Conservation (phyloP, 106 monocot genomes). For the Xerophyta viscosa region DNA sequence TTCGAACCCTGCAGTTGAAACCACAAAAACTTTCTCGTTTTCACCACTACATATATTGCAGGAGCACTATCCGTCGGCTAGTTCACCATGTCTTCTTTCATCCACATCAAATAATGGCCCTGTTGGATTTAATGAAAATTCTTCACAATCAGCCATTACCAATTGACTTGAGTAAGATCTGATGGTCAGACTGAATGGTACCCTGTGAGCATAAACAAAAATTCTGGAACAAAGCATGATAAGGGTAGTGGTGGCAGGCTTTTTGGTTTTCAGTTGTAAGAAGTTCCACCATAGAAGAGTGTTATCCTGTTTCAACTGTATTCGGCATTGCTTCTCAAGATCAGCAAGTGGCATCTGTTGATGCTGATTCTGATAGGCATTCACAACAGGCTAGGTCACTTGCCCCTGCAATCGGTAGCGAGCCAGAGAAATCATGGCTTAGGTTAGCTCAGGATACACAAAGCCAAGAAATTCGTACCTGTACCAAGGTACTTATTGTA, state of each 20-base stretch:
- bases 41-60: constrained; percentile 20
- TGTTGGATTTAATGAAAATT: constrained; percentile 9
- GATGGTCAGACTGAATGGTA: constrained; percentile 30
- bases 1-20: constrained; percentile 51
- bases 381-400: constrained; percentile 44
- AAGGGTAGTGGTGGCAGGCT: constrained; percentile 42
- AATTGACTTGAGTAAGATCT: constrained; percentile 15
- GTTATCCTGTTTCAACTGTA: constrained; percentile 9
- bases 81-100: constrained; percentile 21
- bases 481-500: constrained; percentile 50
- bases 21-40: constrained; percentile 34
- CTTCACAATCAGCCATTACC: constrained; percentile 9
- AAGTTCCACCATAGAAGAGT: constrained; percentile 27
- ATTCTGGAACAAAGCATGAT: constrained; percentile 39
- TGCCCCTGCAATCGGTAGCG: constrained; percentile 40
- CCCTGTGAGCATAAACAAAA: constrained; percentile 24
- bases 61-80: constrained; percentile 29
- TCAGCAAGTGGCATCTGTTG: constrained; percentile 12
- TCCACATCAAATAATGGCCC: constrained; percentile 18
- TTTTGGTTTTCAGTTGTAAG: constrained; percentile 73
- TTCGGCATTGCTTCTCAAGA: constrained; percentile 15
- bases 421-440: constrained; percentile 53
- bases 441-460: constrained; percentile 45
- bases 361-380: constrained; percentile 34
- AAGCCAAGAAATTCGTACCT: constrained; percentile 43